Evolutionary conservation across 148 eudicot genomes (phyloP).

Genomic region (Arbutus unedo): DNA sequence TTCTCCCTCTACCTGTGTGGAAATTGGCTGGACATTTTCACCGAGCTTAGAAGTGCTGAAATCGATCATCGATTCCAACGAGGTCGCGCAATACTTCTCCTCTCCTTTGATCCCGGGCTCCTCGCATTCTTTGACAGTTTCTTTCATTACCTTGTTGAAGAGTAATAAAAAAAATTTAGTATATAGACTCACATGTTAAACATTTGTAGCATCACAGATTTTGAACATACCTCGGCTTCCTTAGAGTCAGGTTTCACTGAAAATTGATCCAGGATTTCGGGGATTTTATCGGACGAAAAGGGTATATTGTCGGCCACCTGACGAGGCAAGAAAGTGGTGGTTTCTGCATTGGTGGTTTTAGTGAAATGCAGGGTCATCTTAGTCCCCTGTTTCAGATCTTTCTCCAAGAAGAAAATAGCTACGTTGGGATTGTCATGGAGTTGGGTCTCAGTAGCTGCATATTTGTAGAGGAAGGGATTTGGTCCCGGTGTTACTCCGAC

Average conservation of each 20-base stretch:
- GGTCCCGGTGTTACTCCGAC: slow-evolving; percentile 20
- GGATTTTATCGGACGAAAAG: slow-evolving; percentile 26
- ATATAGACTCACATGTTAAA: too few species aligned
- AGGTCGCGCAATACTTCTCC: slow-evolving; percentile 30
- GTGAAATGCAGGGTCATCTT: slow-evolving; percentile 16
- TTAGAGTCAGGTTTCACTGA: slow-evolving; percentile 25
- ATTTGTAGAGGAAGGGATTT: not conserved
- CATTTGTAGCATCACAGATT: too few species aligned
- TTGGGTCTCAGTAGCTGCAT: slow-evolving; percentile 25
- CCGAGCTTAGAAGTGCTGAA: slow-evolving; percentile 24
- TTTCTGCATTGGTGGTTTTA: slow-evolving; percentile 4
- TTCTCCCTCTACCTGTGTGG: slow-evolving; percentile 11
- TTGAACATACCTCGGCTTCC: slow-evolving; percentile 9
- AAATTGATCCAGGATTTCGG: slow-evolving; percentile 26
- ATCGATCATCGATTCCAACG: slow-evolving; percentile 29
- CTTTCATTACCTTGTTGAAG: not conserved
- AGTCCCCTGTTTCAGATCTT: not conserved
- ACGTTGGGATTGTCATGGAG: slow-evolving; percentile 17
- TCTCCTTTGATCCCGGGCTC: slow-evolving; percentile 16
- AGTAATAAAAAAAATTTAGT: not conserved
- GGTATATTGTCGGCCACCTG: slow-evolving; percentile 22
- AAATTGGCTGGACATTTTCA: slow-evolving; percentile 12
- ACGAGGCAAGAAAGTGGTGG: slow-evolving; percentile 32
- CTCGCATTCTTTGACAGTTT: slow-evolving; percentile 21
- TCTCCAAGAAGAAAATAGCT: slow-evolving; percentile 13